Conservation (phyloP, 2,329 filamentous ascomycete species). For the Aspergillus sp. region DNA sequence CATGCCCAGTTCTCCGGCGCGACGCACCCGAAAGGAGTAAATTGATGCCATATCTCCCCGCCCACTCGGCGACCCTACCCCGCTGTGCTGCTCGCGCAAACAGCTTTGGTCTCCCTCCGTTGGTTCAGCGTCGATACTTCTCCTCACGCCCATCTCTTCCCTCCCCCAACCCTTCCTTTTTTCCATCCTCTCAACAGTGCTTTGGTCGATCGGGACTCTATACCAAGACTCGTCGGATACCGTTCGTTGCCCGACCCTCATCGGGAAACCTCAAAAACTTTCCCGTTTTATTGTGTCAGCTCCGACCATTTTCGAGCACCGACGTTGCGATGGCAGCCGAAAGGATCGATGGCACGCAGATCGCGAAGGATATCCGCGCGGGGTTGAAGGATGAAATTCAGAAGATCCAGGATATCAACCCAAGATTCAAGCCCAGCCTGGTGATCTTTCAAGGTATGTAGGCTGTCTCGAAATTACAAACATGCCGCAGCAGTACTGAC, state of each 20-base stretch:
- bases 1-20: constrained; percentile 11
- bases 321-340: constrained; percentile 72
- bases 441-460: constrained; percentile 88
- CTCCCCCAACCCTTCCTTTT: constrained; percentile 12
- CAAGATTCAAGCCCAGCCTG: constrained; percentile 82
- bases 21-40: constrained; percentile 22
- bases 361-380: constrained; percentile 89
- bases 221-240: constrained; percentile 18
- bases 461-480: not conserved
- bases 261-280: constrained; percentile 17
- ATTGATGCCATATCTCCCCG: constrained; percentile 31
- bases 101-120: constrained; percentile 15
- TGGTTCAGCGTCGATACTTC: constrained; percentile 17
- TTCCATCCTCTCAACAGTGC: constrained; percentile 12
- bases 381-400: constrained; percentile 76
- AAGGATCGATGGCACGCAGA: constrained; percentile 94
- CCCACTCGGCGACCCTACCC: constrained; percentile 24
- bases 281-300: constrained; percentile 16
- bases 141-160: constrained; percentile 12
- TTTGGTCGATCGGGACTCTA: constrained; percentile 17
- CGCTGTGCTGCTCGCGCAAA: constrained; percentile 23
- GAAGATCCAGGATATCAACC: constrained; percentile 76
- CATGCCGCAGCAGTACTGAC: constrained; percentile 5
- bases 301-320: constrained; percentile 52
- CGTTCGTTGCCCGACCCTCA: constrained; percentile 15